Evolutionary conservation across 2,329 filamentous ascomycete genomes (phyloP).

Genomic region (Trichothecium sympodiale): DNA sequence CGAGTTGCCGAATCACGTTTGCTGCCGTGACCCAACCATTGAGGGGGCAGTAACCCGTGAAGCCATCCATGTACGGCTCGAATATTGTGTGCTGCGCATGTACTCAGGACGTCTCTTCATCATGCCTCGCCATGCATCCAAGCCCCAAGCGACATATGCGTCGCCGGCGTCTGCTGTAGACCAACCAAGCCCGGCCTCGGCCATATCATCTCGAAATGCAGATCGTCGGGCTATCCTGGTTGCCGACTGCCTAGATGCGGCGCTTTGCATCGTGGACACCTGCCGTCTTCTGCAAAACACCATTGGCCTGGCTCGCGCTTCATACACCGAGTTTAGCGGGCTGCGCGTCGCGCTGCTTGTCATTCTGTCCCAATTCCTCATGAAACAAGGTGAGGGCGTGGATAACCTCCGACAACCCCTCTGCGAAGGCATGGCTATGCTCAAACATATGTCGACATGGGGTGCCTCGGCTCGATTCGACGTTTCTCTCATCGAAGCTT

Average conservation of each 20-base stretch:
- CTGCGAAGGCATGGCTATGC: constrained; percentile 36
- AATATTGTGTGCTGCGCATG: constrained; percentile 41
- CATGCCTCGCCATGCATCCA: neutral
- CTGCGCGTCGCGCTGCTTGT: constrained; percentile 43
- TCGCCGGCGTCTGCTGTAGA: neutral
- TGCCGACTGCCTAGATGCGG: constrained; percentile 40
- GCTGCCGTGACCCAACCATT: neutral
- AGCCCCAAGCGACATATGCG: neutral
- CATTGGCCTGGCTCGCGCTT: constrained; percentile 41
- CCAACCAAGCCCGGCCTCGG: neutral
- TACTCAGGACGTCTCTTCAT: constrained; percentile 44
- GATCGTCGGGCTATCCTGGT: constrained; percentile 22
- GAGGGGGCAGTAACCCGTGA: constrained; percentile 22
- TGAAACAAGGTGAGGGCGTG: neutral
- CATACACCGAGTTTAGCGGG: constrained; percentile 45
- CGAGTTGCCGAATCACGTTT: constrained; percentile 15
- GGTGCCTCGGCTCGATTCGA: constrained; percentile 41
- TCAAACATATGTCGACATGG: constrained; percentile 41
- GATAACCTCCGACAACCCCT: constrained; percentile 31
- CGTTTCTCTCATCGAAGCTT: constrained; percentile 39
- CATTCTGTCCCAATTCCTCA: constrained; percentile 25
- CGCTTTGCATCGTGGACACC: constrained; percentile 36
- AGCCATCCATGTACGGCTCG: constrained; percentile 38
- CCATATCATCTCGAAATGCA: neutral
- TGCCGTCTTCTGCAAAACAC: constrained; percentile 36